phyloP scores from a whole-genome alignment of 352 stramenopile species.

The Phytophthora melonis region DNA sequence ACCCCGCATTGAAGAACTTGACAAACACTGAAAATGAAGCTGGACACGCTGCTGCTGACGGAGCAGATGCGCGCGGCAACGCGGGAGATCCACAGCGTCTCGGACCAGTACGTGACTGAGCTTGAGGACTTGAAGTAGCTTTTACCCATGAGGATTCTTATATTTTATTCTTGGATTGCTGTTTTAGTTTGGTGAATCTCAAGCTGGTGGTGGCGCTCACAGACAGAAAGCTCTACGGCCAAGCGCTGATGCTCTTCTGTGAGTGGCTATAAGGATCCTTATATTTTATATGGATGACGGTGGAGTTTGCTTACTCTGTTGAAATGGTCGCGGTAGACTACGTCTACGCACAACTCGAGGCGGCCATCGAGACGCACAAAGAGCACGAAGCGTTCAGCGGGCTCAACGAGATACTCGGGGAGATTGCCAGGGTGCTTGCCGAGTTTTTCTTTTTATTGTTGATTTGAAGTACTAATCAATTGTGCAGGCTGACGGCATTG shows the following conservation, averaged over 20 bases:
- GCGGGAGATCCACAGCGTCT: conserved; percentile 59
- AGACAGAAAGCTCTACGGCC: conserved; percentile 72
- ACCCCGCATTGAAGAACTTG: neutral
- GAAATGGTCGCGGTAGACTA: conserved; percentile 51
- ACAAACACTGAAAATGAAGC: conserved; percentile 4
- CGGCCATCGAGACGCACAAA: conserved; percentile 56
- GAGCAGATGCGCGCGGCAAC: conserved; percentile 64
- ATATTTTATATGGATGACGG: neutral
- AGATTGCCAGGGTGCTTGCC: conserved; percentile 51
- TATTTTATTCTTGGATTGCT: neutral
- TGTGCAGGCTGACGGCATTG: conserved; percentile 63
- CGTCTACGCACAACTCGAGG: conserved; percentile 71
- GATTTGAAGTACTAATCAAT: conserved; percentile 6
- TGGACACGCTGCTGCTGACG: conserved; percentile 36
- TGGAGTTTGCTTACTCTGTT: conserved; percentile 11
- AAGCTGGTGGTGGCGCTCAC: conserved; percentile 77
- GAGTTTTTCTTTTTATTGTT: no score
- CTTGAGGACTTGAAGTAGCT: neutral
- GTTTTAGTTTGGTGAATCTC: conserved; percentile 63
- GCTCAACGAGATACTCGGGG: conserved; percentile 49
- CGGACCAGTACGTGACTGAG: conserved; percentile 52
- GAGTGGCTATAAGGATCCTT: conserved; percentile 22
- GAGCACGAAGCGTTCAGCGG: conserved; percentile 50
- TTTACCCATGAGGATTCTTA: neutral
- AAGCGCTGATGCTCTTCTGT: conserved; percentile 78